Evolutionary conservation across 2,329 filamentous ascomycete genomes (phyloP).

Genomic region (Colletotrichum caudatum): DNA sequence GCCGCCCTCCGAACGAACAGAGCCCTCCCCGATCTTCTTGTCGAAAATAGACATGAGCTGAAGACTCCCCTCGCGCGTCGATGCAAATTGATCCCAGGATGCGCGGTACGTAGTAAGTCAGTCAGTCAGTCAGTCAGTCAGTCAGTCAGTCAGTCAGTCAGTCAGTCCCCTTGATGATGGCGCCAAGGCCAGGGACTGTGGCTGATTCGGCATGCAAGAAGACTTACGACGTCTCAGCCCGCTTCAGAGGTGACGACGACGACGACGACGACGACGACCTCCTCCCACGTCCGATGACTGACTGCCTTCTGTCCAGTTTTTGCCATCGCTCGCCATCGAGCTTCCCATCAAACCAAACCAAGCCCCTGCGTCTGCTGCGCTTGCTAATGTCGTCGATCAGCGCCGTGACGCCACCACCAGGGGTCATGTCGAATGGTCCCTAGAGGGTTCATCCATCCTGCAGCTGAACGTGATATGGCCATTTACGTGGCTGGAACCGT

Average conservation of each 20-base stretch:
- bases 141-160: no score
- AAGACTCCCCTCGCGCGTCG: neutral
- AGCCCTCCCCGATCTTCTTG: neutral
- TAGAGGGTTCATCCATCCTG: neutral
- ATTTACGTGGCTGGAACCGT: slow-evolving; percentile 13
- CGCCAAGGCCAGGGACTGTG: slow-evolving; percentile 24
- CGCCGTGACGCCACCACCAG: neutral
- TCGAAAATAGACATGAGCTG: slow-evolving; percentile 1
- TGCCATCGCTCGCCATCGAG: neutral
- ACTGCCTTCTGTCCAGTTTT: neutral
- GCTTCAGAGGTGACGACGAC: slow-evolving; percentile 4
- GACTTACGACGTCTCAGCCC: slow-evolving; percentile 7
- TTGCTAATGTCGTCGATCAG: neutral
- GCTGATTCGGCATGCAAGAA: slow-evolving; percentile 26
- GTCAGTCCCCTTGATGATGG: neutral
- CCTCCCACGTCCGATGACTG: neutral
- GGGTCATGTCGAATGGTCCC: no score
- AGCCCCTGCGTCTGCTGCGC: neutral
- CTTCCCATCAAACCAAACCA: neutral
- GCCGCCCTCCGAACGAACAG: neutral
- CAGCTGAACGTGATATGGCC: slow-evolving; percentile 8
- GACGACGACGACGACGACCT: neutral
- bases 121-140: neutral
- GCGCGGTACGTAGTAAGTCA: neutral
- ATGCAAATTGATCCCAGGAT: neutral